These are phyloP conservation scores for Cnidoscolus chayamansa DNA, from an alignment of 441 rosid genomes.

Conservation along the genomic window DNA sequence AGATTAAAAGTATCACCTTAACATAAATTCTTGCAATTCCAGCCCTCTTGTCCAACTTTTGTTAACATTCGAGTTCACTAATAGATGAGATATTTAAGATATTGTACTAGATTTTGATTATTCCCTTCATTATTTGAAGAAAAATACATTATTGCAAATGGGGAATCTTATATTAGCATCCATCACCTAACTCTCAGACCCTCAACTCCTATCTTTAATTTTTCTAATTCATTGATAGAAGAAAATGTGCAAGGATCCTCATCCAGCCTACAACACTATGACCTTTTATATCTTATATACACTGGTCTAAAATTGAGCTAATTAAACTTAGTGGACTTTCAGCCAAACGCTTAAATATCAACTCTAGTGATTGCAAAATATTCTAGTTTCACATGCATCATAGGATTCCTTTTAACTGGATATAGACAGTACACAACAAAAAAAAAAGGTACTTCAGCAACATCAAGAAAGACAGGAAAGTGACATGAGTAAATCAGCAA, in stretches of 20 bases:
- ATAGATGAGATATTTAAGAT: neutral
- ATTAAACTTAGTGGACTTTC: neutral
- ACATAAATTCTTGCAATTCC: too few species aligned
- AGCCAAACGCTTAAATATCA: neutral
- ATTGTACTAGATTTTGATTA: too few species aligned
- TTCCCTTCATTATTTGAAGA: too few species aligned
- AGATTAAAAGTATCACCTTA: too few species aligned
- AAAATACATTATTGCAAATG: too few species aligned
- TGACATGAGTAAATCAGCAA: constrained; percentile 15
- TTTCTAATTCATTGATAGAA: neutral
- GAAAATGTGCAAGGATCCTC: neutral
- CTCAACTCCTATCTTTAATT: neutral
- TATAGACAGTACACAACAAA: neutral
- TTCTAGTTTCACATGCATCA: neutral
- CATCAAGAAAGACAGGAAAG: constrained; percentile 14
- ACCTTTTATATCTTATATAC: neutral
- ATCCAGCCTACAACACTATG: neutral
- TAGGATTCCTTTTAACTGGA: neutral
- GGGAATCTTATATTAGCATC: neutral
- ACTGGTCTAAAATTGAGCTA: neutral
- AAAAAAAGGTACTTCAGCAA: neutral
- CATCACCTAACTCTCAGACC: constrained; percentile 2
- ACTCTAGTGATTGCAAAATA: neutral
- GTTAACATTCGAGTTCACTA: neutral
- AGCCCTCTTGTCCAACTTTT: too few species aligned